Evolutionary conservation across 345 rosid genomes (phyloP), one percentile per base, ranked within the genome.

Genomic region (Ceriops tagal): DNA sequence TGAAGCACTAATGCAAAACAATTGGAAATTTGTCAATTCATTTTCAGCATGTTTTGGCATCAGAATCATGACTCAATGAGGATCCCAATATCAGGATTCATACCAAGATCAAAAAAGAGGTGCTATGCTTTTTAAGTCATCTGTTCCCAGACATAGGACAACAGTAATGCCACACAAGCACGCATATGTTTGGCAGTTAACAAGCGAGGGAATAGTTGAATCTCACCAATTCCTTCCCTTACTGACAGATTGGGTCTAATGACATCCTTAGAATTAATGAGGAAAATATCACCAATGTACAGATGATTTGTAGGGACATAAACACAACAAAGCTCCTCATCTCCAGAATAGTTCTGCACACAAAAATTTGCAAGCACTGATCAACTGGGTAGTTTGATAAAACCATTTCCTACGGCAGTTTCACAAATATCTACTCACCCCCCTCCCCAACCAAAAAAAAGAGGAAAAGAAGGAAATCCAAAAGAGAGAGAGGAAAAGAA

Each of bases 221-320:
- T 73, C 90, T 88, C 69, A 92, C 99, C 99, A 55, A 95, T 95
- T 77, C 98, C 98, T 88, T 96, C 99, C 52, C 97, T 86, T 69
- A 96, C 98, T 4, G 97, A 96, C 5, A 92, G 87, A 79, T 87
- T 92, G 61, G 99, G 99, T 74, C 98, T 85, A 79, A 96, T 90
- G 63, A 92, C 95, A 75, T 96, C 99, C 62, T 82, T 87, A 51
- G 90, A 73, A 77, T 79, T 86, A 37, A 92, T 80, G 34, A 96
- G 87, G 86, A 96, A 90, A 62, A 96, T 82, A 78, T 96, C 99
- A 20, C 98, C 99, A 57, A 96, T 90, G 81, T 96, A 96, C 32
- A 96, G 91, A 83, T 96, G 99, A 79, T 96, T 96, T 5, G 99
- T 92, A 1, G 99, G 99, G 52, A 96, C 97, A 85, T 96, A 96